Conservation (phyloP, 1,284 basidiomycete species). For the Puccinia polysora region DNA sequence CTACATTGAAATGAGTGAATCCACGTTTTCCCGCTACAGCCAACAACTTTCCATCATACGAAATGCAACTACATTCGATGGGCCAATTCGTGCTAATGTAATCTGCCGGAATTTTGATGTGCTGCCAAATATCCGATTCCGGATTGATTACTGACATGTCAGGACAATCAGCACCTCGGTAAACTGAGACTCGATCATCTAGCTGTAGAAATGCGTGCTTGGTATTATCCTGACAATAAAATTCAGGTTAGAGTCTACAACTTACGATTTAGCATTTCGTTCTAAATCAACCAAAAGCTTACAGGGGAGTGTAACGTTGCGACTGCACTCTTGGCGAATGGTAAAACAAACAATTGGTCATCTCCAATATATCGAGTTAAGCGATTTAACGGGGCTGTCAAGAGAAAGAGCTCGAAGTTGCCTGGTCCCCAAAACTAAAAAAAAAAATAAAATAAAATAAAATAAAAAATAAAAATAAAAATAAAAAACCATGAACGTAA, state of each 20-base stretch:
- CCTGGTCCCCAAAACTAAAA: constrained; percentile 51
- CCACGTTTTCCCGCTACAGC: constrained; percentile 89
- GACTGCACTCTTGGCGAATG: constrained; percentile 91
- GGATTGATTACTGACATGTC: constrained; percentile 98
- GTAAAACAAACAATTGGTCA: constrained; percentile 72
- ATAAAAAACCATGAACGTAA: not conserved
- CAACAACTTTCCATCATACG: constrained; percentile 81
- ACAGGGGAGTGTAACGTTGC: constrained; percentile 80
- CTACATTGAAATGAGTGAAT: constrained; percentile 85
- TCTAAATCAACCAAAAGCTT: no score
- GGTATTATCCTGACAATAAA: constrained; percentile 78
- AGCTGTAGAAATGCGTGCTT: constrained; percentile 91
- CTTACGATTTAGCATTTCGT: no score
- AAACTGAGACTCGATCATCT: constrained; percentile 90
- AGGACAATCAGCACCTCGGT: constrained; percentile 91
- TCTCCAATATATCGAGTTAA: constrained; percentile 18
- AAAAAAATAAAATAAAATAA: not conserved
- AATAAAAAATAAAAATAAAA: not conserved
- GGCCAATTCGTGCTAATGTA: constrained; percentile 94
- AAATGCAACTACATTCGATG: constrained; percentile 84
- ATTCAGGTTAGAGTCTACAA: no score
- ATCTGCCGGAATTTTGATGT: constrained; percentile 80
- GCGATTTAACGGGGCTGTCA: not conserved
- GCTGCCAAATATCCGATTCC: constrained; percentile 97
- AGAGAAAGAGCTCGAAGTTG: constrained; percentile 38